phyloP scores from a whole-genome alignment of 148 eudicot species.

The Rhododendron mucronatum region DNA sequence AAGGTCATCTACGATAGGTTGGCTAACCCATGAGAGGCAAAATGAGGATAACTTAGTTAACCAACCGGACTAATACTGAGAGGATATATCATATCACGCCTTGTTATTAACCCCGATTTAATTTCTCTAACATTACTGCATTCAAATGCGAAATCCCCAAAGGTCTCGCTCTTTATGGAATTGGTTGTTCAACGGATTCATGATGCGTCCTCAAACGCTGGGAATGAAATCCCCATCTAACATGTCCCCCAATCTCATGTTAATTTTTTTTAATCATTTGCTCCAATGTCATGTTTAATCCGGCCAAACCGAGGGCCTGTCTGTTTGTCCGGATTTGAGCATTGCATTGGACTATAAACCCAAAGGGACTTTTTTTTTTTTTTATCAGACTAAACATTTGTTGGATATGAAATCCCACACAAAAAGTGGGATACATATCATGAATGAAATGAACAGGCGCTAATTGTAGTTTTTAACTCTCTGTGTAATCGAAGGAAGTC shows the following conservation, averaged over 20 bases:
- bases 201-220: neutral
- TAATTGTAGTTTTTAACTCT: neutral
- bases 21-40: neutral
- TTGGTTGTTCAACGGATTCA: neutral
- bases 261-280: no score
- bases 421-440: neutral
- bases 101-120: neutral
- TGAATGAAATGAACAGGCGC: neutral
- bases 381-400: neutral
- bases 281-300: neutral
- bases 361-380: neutral
- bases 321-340: neutral
- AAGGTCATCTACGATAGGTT: neutral
- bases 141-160: neutral
- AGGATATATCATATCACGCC: neutral
- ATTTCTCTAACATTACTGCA: neutral
- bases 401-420: neutral
- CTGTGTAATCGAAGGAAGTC: neutral
- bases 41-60: no score
- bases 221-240: neutral
- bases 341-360: neutral
- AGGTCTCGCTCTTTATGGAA: neutral
- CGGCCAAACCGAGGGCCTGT: neutral
- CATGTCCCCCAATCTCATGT: neutral
- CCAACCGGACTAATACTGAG: neutral